These are phyloP conservation scores for Fusarium luffae DNA, from an alignment of 2,329 filamentous ascomycete species.

Conservation along the genomic window DNA sequence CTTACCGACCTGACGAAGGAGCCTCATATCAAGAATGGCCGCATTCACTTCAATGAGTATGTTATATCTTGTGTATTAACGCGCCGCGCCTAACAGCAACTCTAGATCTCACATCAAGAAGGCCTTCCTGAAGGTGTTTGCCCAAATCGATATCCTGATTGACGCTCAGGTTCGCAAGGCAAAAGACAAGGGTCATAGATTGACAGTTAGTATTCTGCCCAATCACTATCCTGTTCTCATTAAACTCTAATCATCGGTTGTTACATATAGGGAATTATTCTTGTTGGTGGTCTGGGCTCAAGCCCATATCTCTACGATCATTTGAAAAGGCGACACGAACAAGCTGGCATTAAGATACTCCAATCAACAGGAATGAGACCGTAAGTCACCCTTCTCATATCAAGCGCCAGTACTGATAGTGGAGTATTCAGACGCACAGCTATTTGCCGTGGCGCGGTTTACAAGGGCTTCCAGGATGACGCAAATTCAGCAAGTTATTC, in stretches of 20 bases:
- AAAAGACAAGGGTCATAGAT: not conserved
- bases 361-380: conserved; percentile 1
- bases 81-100: no score
- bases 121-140: not conserved
- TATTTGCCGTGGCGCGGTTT: not conserved
- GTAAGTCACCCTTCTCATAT: not conserved
- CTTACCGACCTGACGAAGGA: not conserved
- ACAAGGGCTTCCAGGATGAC: not conserved
- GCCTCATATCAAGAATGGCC: not conserved
- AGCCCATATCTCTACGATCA: not conserved
- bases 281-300: not conserved
- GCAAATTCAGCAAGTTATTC: not conserved
- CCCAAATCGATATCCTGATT: not conserved
- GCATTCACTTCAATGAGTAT: not conserved
- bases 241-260: not conserved
- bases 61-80: no score
- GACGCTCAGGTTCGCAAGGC: not conserved
- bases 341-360: not conserved
- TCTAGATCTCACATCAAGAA: not conserved
- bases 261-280: not conserved
- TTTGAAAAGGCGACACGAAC: not conserved
- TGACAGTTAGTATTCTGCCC: not conserved
- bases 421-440: not conserved
- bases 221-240: no score
- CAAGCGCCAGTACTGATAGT: no score